Evolutionary conservation across 352 stramenopile species (phyloP), one percentile per base, ranked within the genome.

Genomic region (Globisporangium paddicum): DNA sequence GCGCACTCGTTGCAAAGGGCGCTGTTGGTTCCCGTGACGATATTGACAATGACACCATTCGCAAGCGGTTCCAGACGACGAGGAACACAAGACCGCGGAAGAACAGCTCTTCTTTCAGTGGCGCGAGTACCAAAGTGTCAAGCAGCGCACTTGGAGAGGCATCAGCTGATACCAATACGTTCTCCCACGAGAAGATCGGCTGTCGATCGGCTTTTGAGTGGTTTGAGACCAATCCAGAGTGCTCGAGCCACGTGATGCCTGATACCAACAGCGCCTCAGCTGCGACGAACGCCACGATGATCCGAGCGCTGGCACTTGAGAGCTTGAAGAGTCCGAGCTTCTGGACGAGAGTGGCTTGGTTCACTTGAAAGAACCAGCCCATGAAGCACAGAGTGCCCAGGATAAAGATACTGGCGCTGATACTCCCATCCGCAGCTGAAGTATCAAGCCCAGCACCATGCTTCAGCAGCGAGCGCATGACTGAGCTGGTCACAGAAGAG

Each of bases 41-140:
- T 18, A 16, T 14, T 38, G 57, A 54, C 11, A 45, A 30, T 18
- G 56, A 66, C 16, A 48, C 50, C 25, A 52, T 64, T 0, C 62
- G 56, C 2, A 79, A 50, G 7, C 81, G 72, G 50, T 88, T 83
- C 32, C 81, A 68, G 0, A 66, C 51, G 16, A 85, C 53, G n/a
- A 83, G 58, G 18, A 79, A 55, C 5, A 87, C 30, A n/a, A 75
- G 30, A 16, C 72, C 76, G 53, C 81, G 76, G 64, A 89, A 90
- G 47, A 86, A 83, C 2, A 90, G 61, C 52, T 90, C 81, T 61
- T 90, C 78, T 45, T 72, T 69, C 23, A 76, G 14, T 7, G 81
- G 78, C 41, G 63, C 68, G 6, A 87, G 55, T 5, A 87, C 11
- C 7, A 90, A 47, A 6, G 58, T 53, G 30, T 66, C 62, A 19